A percentile compares a stretch with the other conserved stretches of the same genome.
These are phyloP conservation scores for Chenopodium suecicum DNA, from an alignment of 148 eudicot species.

Conservation along the genomic window DNA sequence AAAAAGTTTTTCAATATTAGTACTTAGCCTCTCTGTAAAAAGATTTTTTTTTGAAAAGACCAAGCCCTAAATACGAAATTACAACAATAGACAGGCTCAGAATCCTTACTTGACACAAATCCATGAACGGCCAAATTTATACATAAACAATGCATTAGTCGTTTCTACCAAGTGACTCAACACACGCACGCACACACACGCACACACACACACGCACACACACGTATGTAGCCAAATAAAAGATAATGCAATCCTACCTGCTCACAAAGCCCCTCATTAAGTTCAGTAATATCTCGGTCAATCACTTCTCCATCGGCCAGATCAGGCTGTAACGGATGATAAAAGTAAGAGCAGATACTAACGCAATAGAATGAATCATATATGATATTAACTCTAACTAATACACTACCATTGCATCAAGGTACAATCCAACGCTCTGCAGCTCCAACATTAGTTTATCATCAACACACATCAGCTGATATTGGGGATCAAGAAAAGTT, in stretches of 20 bases:
- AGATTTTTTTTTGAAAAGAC: too few relatives aligned
- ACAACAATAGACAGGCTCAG: background rate
- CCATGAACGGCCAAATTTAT: background rate
- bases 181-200: too few relatives aligned
- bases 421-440: slow-evolving; percentile 49
- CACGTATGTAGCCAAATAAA: background rate
- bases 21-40: too few relatives aligned
- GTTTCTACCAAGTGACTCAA: background rate
- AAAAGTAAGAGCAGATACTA: slow-evolving; percentile 9
- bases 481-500: slow-evolving; percentile 38
- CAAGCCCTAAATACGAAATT: background rate
- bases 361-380: background rate
- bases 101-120: background rate
- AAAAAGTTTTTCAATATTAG: too few relatives aligned
- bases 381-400: background rate
- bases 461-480: slow-evolving; percentile 44
- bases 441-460: slow-evolving; percentile 49
- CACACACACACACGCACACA: too few relatives aligned
- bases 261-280: slow-evolving; percentile 39
- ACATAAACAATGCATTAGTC: background rate
- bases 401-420: slow-evolving; percentile 42
- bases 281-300: slow-evolving; percentile 40
- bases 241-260: slow-evolving; percentile 32
- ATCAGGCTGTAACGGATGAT: slow-evolving; percentile 40
- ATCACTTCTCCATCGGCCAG: slow-evolving; percentile 46